Conservation (phyloP, 768 basidiomycete species). For the Ramaria sp. region DNA sequence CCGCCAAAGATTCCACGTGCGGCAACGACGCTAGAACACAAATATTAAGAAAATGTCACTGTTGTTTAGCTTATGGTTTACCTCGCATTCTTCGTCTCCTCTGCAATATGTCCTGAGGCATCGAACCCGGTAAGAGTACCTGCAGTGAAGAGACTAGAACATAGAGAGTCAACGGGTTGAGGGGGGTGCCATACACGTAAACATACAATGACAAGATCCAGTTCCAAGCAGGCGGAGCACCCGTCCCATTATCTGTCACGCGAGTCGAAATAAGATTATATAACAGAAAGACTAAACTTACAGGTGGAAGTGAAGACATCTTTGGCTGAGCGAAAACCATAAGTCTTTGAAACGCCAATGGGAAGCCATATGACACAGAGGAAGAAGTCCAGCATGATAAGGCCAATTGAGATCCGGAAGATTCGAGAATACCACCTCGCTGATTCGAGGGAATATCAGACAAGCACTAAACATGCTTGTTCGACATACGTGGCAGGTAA, state of each 20-base stretch:
- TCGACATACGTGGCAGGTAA: slow-evolving; percentile 60
- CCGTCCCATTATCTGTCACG: slow-evolving; percentile 75
- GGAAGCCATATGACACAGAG: slow-evolving; percentile 88
- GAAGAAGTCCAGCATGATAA: slow-evolving; percentile 82
- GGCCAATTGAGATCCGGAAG: slow-evolving; percentile 62
- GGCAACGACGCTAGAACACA: slow-evolving; percentile 48
- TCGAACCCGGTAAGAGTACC: slow-evolving; percentile 89
- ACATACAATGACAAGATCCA: slow-evolving; percentile 81
- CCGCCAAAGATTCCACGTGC: slow-evolving; percentile 75
- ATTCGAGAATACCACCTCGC: slow-evolving; percentile 48
- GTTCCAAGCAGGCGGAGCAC: slow-evolving; percentile 81
- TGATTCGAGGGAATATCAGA: slow-evolving; percentile 8
- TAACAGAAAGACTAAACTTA: slow-evolving; percentile 24
- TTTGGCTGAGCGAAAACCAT: slow-evolving; percentile 75
- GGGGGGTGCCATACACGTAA: slow-evolving; percentile 2
- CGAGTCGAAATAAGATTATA: not conserved
- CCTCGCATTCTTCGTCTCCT: slow-evolving; percentile 80
- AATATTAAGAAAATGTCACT: not conserved
- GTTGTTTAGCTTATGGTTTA: slow-evolving; percentile 12
- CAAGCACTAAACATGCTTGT: not conserved
- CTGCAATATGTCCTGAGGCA: slow-evolving; percentile 78
- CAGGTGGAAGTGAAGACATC: slow-evolving; percentile 79
- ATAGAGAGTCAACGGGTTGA: not conserved
- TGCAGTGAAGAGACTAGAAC: slow-evolving; percentile 64
- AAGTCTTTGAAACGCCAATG: slow-evolving; percentile 79